Conservation (phyloP, 2,329 filamentous ascomycete genomes). For the Penicillium sclerotiorum region DNA sequence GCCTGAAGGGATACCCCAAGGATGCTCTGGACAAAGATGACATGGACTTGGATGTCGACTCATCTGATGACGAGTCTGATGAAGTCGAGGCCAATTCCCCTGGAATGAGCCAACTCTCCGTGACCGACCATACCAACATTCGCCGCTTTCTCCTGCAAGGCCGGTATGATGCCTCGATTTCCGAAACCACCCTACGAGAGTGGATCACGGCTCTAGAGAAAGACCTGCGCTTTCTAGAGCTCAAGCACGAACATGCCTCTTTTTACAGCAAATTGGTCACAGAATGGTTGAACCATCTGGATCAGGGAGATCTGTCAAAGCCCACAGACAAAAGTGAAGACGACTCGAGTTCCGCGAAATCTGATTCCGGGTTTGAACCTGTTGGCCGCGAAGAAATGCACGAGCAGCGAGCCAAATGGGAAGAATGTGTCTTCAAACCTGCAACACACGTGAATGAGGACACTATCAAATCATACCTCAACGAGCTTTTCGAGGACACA, state of each 20-base stretch:
- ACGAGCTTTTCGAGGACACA: slow-evolving; percentile 52
- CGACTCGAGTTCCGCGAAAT: slow-evolving; percentile 23
- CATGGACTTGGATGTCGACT: slow-evolving; percentile 20
- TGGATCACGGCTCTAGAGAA: slow-evolving; percentile 53
- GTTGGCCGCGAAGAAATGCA: slow-evolving; percentile 59
- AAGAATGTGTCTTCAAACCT: slow-evolving; percentile 56
- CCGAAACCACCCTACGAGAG: slow-evolving; percentile 46
- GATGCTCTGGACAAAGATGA: slow-evolving; percentile 40
- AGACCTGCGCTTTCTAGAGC: slow-evolving; percentile 53
- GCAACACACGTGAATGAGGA: slow-evolving; percentile 49
- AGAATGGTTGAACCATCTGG: slow-evolving; percentile 53
- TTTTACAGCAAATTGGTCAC: slow-evolving; percentile 60
- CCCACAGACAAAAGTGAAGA: slow-evolving; percentile 5
- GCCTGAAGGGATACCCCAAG: slow-evolving; percentile 39
- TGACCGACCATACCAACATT: slow-evolving; percentile 46
- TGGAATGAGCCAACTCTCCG: slow-evolving; percentile 22
- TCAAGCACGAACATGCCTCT: slow-evolving; percentile 58
- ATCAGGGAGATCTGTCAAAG: slow-evolving; percentile 18
- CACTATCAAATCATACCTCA: slow-evolving; percentile 55
- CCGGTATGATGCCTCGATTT: slow-evolving; percentile 57
- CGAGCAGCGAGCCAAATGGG: slow-evolving; percentile 57
- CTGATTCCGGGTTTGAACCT: slow-evolving; percentile 46
- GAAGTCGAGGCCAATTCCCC: slow-evolving; percentile 32
- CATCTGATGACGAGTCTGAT: background rate
- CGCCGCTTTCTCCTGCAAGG: slow-evolving; percentile 58